A percentile compares a stretch with the other conserved stretches of the same genome.
Conservation (phyloP, 352 stramenopile species). For the Blastocystis sp. region DNA sequence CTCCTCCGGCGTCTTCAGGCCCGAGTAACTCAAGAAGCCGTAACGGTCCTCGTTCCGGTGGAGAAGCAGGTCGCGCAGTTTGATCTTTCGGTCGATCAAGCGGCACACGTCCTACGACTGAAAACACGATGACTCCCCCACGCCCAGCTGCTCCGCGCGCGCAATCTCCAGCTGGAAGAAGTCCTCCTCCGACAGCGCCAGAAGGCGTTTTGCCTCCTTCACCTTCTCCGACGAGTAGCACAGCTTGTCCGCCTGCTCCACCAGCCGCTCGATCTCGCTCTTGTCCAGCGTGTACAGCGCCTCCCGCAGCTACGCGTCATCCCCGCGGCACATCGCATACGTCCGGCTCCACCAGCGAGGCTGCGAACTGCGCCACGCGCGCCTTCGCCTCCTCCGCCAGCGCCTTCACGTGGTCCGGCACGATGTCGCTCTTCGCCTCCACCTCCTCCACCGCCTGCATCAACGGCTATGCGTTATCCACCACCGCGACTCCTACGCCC, state of each 20-base stretch:
- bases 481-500: background rate
- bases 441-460: conserved; percentile 46
- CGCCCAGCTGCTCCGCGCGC: conserved; percentile 68
- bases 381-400: conserved; percentile 9
- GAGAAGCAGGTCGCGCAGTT: conserved; percentile 74
- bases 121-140: background rate
- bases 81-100: conserved; percentile 73
- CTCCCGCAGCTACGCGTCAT: conserved; percentile 60
- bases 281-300: conserved; percentile 58
- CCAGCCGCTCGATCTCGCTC: background rate
- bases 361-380: conserved; percentile 25
- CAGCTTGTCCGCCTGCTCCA: conserved; percentile 11
- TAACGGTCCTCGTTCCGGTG: conserved; percentile 65
- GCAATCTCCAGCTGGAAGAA: conserved; percentile 75
- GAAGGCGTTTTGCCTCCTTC: conserved; percentile 39
- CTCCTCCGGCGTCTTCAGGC: conserved; percentile 74
- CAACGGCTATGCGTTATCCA: conserved; percentile 13
- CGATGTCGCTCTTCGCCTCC: conserved; percentile 1
- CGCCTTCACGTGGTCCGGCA: background rate
- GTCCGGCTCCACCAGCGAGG: conserved; percentile 60
- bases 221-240: conserved; percentile 40
- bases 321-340: background rate
- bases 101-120: conserved; percentile 63
- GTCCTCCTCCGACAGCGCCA: conserved; percentile 72
- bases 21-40: conserved; percentile 52